Conservation (phyloP, 306 rosid species). For the Cicer chorassanicum region DNA sequence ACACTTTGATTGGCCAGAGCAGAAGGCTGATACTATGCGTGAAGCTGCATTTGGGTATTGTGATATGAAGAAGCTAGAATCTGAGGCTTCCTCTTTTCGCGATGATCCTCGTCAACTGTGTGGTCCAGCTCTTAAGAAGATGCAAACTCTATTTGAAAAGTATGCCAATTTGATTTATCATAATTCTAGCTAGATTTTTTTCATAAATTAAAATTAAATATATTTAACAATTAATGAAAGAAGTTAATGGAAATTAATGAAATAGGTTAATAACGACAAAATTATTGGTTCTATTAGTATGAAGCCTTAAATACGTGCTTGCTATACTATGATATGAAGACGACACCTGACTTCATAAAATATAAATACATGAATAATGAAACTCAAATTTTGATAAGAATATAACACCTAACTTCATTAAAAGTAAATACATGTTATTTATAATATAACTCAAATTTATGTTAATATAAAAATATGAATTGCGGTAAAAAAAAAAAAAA, state of each 20-base stretch:
- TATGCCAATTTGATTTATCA: conserved; percentile 37
- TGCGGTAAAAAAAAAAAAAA: too few species aligned
- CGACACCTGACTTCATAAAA: neutral
- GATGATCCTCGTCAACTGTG: conserved; percentile 87
- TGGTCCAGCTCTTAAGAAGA: conserved; percentile 86
- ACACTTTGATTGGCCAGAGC: conserved; percentile 98
- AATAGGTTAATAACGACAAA: too few species aligned
- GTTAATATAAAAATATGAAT: neutral
- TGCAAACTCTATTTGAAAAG: conserved; percentile 94
- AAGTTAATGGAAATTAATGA: too few species aligned
- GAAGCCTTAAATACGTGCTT: too few species aligned
- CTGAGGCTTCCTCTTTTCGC: conserved; percentile 78
- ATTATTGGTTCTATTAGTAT: too few species aligned
- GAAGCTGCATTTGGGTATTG: conserved; percentile 96
- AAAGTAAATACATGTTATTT: neutral
- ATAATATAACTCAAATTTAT: conserved; percentile 2
- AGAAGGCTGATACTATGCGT: conserved; percentile 89
- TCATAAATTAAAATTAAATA: too few species aligned
- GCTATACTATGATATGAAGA: neutral
- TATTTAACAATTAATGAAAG: too few species aligned
- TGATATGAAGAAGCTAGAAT: conserved; percentile 87
- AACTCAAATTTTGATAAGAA: neutral
- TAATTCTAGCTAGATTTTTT: neutral
- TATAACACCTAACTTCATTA: conserved; percentile 20
- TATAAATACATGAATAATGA: neutral